Evolutionary conservation across 148 eudicot species (phyloP).

Genomic region (Spergularia marina): DNA sequence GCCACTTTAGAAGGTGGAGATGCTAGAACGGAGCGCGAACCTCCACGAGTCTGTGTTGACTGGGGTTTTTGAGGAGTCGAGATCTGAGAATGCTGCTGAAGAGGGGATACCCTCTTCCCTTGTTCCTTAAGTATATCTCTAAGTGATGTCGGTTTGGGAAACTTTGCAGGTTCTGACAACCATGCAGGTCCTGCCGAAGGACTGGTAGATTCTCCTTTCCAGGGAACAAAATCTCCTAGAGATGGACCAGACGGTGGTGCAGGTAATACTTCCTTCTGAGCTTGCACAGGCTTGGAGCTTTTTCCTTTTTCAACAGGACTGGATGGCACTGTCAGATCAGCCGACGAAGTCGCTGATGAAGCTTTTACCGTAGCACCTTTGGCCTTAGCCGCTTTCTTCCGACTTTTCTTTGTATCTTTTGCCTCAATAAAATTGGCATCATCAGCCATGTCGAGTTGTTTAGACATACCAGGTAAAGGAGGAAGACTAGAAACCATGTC

Average conservation of each 20-base stretch:
- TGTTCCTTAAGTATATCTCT: slow-evolving; percentile 85
- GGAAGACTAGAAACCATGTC: slow-evolving; percentile 32
- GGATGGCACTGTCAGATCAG: slow-evolving; percentile 46
- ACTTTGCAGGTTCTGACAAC: slow-evolving; percentile 77
- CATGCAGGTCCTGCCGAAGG: slow-evolving; percentile 76
- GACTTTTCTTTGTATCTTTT: slow-evolving; percentile 86
- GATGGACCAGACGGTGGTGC: slow-evolving; percentile 84
- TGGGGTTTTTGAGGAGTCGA: slow-evolving; percentile 54
- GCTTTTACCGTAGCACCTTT: slow-evolving; percentile 59
- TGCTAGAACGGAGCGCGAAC: slow-evolving; percentile 49
- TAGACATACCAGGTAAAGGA: slow-evolving; percentile 31
- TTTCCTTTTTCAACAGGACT: slow-evolving; percentile 66
- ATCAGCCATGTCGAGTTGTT: slow-evolving; percentile 34
- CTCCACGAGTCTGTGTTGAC: slow-evolving; percentile 45
- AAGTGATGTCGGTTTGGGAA: slow-evolving; percentile 58
- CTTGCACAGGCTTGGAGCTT: slow-evolving; percentile 45
- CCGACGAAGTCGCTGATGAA: slow-evolving; percentile 31
- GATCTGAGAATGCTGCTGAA: slow-evolving; percentile 34
- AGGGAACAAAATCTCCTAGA: slow-evolving; percentile 82
- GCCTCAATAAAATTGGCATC: slow-evolving; percentile 82
- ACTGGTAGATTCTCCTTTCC: slow-evolving; percentile 79
- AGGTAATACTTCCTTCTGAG: slow-evolving; percentile 69
- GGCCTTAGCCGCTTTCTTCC: slow-evolving; percentile 83
- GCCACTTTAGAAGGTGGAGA: slow-evolving; percentile 60
- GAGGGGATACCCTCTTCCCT: slow-evolving; percentile 45